A percentile compares a stretch with the other conserved stretches of the same genome.
Evolutionary conservation across 169 alveolate genomes (phyloP).

Genomic region (Miamiensis avidus): DNA sequence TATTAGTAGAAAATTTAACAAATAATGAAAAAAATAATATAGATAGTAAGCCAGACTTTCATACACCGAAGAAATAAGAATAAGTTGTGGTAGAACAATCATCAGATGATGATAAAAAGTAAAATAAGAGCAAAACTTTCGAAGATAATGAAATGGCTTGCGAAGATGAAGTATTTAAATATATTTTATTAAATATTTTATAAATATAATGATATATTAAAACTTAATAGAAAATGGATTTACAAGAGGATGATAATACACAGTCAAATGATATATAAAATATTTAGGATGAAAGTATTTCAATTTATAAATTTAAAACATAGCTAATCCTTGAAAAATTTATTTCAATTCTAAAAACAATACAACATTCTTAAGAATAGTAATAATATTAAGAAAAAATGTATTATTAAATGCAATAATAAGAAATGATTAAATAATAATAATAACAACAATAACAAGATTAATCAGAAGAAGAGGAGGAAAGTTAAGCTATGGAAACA

Average conservation of each 20-base stretch:
- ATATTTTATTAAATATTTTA: no score
- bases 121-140: constrained; percentile 23
- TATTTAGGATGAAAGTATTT: not conserved
- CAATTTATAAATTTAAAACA: not conserved
- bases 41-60: not conserved
- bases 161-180: not conserved
- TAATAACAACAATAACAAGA: no score
- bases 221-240: not conserved
- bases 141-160: constrained; percentile 15
- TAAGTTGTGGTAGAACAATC: not conserved
- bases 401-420: no score
- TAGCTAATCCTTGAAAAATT: not conserved
- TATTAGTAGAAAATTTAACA: not conserved
- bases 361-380: not conserved
- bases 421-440: not conserved
- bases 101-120: constrained; percentile 1
- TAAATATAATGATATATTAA: no score
- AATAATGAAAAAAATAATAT: not conserved
- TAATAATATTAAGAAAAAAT: no score
- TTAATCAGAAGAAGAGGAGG: not conserved
- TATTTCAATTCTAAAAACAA: no score
- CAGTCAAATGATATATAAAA: no score
- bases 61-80: not conserved
- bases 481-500: not conserved
- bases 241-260: not conserved